These are phyloP conservation scores for Microsporum canis DNA, from an alignment of 2,329 filamentous ascomycete genomes.

Conservation along the genomic window DNA sequence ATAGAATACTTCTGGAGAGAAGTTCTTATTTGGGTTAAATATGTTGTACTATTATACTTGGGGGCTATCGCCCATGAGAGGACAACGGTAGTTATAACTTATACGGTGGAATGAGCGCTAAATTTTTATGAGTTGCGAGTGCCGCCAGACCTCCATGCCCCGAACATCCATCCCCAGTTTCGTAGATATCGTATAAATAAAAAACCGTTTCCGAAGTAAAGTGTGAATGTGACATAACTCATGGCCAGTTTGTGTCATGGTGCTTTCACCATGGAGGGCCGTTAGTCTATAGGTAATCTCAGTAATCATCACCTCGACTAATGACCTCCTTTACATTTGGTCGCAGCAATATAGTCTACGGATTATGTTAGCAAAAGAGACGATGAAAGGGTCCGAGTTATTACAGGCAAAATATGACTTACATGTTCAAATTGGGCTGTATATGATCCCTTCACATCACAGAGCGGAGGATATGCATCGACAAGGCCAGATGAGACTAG, in stretches of 20 bases:
- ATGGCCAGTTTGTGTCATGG: neutral
- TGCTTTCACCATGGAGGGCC: neutral
- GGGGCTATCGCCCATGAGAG: neutral
- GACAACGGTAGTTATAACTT: neutral
- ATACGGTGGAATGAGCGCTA: neutral
- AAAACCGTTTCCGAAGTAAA: neutral
- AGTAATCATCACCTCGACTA: conserved; percentile 77
- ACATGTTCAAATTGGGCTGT: conserved; percentile 93
- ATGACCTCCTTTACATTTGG: conserved; percentile 80
- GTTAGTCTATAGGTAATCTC: conserved; percentile 17
- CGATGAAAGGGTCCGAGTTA: neutral
- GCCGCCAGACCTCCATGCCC: neutral
- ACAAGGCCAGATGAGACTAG: conserved; percentile 74
- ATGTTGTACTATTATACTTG: neutral
- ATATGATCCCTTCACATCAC: conserved; percentile 88
- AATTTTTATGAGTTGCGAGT: neutral
- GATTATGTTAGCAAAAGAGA: conserved; percentile 14
- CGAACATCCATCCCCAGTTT: neutral
- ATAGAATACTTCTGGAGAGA: neutral
- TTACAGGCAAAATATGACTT: conserved; percentile 33
- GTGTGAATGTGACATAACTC: neutral
- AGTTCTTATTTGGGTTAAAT: neutral
- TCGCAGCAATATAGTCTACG: conserved; percentile 61
- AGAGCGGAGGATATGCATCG: conserved; percentile 78
- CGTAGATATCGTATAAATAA: neutral